These are phyloP conservation scores for Pestalotiopsis sp. DNA, from an alignment of 2,329 filamentous ascomycete species.

Conservation along the genomic window DNA sequence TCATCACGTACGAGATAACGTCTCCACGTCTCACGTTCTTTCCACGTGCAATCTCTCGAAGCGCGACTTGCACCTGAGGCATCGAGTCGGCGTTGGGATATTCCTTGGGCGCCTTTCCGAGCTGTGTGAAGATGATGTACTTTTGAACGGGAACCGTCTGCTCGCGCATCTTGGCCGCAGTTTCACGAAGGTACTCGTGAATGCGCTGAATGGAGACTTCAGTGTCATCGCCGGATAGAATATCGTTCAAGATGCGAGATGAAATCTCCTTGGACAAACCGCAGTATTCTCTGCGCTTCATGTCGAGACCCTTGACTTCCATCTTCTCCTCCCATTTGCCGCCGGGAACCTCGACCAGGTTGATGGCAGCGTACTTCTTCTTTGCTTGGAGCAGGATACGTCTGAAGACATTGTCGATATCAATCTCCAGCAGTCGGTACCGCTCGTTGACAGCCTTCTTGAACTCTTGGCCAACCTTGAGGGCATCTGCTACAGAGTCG, in stretches of 20 bases:
- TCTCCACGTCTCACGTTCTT: constrained; percentile 91
- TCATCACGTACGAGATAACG: constrained; percentile 95
- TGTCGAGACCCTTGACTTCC: constrained; percentile 97
- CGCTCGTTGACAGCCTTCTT: constrained; percentile 93
- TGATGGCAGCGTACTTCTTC: constrained; percentile 99
- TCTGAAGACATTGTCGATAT: constrained; percentile 97
- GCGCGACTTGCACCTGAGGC: constrained; percentile 95
- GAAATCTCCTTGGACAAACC: constrained; percentile 94
- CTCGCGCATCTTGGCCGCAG: constrained; percentile 85
- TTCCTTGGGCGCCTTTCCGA: constrained; percentile 90
- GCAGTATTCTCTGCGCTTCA: constrained; percentile 97
- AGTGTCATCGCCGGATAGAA: constrained; percentile 90
- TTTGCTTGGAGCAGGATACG: constrained; percentile 93
- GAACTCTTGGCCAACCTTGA: constrained; percentile 92
- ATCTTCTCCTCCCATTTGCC: constrained; percentile 93
- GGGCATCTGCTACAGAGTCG: constrained; percentile 85
- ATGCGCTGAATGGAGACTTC: constrained; percentile 87
- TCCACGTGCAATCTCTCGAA: constrained; percentile 84
- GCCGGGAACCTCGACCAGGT: constrained; percentile 78
- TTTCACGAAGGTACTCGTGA: constrained; percentile 87
- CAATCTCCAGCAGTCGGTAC: constrained; percentile 92
- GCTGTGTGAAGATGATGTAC: constrained; percentile 97
- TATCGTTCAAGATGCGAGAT: constrained; percentile 85
- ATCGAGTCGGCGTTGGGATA: constrained; percentile 94
- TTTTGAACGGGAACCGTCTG: constrained; percentile 75